phyloP scores from a whole-genome alignment of 2,329 filamentous ascomycete species.

The Thielaviopsis populi region DNA sequence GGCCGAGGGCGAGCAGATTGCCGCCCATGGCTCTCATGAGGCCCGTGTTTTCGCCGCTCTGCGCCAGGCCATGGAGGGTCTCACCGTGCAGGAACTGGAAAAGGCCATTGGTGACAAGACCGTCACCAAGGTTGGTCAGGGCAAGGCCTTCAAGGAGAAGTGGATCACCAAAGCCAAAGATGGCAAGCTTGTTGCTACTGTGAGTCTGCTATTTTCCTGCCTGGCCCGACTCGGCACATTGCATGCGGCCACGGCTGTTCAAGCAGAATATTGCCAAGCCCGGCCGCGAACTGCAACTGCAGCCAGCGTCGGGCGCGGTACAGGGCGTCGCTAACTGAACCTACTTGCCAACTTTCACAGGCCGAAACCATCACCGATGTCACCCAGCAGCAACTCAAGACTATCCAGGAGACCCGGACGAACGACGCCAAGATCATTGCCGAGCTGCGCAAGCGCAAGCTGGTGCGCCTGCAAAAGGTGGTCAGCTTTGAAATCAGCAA shows the following conservation, averaged over 20 bases:
- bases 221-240: background rate
- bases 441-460: slow-evolving; percentile 84
- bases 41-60: slow-evolving; percentile 68
- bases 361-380: slow-evolving; percentile 64
- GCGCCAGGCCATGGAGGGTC: slow-evolving; percentile 55
- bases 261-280: background rate
- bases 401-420: slow-evolving; percentile 54
- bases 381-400: slow-evolving; percentile 59
- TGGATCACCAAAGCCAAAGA: slow-evolving; percentile 51
- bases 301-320: background rate
- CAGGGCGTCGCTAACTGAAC: background rate
- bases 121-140: slow-evolving; percentile 71
- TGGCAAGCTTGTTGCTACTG: slow-evolving; percentile 39
- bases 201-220: slow-evolving; percentile 22
- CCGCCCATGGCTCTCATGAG: slow-evolving; percentile 63
- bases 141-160: slow-evolving; percentile 78
- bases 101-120: slow-evolving; percentile 56
- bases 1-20: slow-evolving; percentile 56
- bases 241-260: background rate
- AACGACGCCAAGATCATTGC: slow-evolving; percentile 62
- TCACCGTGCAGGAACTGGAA: slow-evolving; percentile 64
- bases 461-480: slow-evolving; percentile 69
- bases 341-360: slow-evolving; percentile 22
- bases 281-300: background rate
- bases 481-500: slow-evolving; percentile 74